Evolutionary conservation across 2,329 filamentous ascomycete genomes (phyloP).

Genomic region (Fusarium annulatum): DNA sequence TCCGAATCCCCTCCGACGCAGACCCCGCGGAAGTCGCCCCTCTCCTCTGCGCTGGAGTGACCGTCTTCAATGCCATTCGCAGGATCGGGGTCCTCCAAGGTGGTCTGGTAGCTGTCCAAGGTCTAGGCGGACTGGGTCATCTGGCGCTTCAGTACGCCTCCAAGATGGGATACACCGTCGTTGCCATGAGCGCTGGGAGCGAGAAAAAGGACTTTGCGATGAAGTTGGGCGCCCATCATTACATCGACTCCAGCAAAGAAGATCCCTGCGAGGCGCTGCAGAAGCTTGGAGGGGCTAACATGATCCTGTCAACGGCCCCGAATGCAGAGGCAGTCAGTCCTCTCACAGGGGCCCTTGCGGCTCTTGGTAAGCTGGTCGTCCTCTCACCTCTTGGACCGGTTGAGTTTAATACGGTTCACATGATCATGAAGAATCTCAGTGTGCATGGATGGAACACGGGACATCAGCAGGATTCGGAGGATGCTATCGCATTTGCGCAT

Average conservation of each 20-base stretch:
- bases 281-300: constrained; percentile 68
- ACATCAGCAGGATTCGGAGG: constrained; percentile 69
- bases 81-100: constrained; percentile 64
- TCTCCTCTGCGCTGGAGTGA: constrained; percentile 74
- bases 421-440: constrained; percentile 64
- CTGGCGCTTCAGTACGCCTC: constrained; percentile 79
- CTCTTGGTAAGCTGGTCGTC: constrained; percentile 67
- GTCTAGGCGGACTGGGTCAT: constrained; percentile 80
- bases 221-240: constrained; percentile 56
- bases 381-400: constrained; percentile 59
- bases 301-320: constrained; percentile 72
- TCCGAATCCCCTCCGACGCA: constrained; percentile 62
- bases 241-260: constrained; percentile 62
- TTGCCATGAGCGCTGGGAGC: constrained; percentile 73
- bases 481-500: constrained; percentile 73
- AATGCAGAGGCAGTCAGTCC: constrained; percentile 64
- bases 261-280: constrained; percentile 61
- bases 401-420: constrained; percentile 53
- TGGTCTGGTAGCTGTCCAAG: constrained; percentile 68
- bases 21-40: constrained; percentile 66
- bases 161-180: constrained; percentile 79
- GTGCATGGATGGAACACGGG: constrained; percentile 74
- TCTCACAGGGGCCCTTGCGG: constrained; percentile 63
- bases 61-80: constrained; percentile 70
- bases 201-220: constrained; percentile 75